These are phyloP conservation scores for Fraxinus sp. DNA, from an alignment of 305 asterid genomes.

Conservation along the genomic window DNA sequence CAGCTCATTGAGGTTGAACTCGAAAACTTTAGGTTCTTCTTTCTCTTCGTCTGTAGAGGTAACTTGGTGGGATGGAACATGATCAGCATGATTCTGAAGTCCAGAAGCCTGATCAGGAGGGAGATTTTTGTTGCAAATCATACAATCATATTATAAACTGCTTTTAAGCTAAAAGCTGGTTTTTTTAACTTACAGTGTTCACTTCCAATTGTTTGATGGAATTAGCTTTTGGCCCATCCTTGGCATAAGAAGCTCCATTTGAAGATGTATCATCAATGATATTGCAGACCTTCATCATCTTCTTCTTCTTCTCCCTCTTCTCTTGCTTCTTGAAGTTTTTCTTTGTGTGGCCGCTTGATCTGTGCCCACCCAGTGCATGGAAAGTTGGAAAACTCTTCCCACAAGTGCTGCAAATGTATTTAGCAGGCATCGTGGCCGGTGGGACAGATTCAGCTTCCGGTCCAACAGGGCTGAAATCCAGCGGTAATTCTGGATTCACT, in stretches of 20 bases:
- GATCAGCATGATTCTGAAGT: constrained; percentile 2
- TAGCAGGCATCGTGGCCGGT: constrained; percentile 2
- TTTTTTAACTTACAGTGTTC: neutral
- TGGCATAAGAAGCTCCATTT: neutral
- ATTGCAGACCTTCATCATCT: constrained; percentile 31
- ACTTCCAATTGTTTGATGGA: neutral
- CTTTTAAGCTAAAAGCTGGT: neutral
- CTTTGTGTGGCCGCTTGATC: constrained; percentile 39
- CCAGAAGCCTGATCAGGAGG: constrained; percentile 13
- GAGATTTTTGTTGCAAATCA: neutral
- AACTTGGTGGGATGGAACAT: neutral
- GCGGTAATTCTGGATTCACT: neutral
- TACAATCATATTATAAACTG: neutral
- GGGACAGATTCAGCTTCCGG: neutral
- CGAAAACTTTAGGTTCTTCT: neutral
- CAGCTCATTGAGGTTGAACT: constrained; percentile 49
- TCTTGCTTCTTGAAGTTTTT: no score
- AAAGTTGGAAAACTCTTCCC: constrained; percentile 26
- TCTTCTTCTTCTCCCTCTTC: no score
- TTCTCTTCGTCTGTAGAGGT: neutral
- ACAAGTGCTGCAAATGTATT: constrained; percentile 37
- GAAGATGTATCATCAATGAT: constrained; percentile 5
- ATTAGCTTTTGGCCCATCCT: neutral
- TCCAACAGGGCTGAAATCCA: neutral
- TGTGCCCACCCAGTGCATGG: constrained; percentile 65